Conservation (phyloP, 2,329 filamentous ascomycete species). For the Hymenoscyphus fraxineus region DNA sequence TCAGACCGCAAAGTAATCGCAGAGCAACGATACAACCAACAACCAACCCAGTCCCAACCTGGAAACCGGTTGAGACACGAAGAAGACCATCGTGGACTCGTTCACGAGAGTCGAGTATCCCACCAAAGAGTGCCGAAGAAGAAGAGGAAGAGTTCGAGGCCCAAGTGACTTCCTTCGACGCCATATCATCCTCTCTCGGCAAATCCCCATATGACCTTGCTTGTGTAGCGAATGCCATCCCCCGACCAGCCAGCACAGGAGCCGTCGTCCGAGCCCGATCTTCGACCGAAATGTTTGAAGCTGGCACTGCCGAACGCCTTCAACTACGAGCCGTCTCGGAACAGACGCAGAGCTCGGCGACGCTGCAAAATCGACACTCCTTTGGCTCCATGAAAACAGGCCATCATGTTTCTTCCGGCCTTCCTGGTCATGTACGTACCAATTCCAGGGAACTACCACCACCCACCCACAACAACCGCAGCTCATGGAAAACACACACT, state of each 20-base stretch:
- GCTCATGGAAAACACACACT: slow-evolving; percentile 3
- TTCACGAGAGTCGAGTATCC: slow-evolving; percentile 9
- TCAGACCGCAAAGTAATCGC: slow-evolving; percentile 15
- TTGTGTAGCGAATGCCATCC: slow-evolving; percentile 14
- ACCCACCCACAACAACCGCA: slow-evolving; percentile 14
- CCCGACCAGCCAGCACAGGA: slow-evolving; percentile 4
- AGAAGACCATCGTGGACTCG: slow-evolving; percentile 10
- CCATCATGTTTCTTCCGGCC: slow-evolving; percentile 10
- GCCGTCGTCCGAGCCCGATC: slow-evolving; percentile 21
- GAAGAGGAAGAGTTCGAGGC: slow-evolving; percentile 26
- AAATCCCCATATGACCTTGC: slow-evolving; percentile 28
- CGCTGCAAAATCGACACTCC: slow-evolving; percentile 12
- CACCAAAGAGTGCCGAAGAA: slow-evolving; percentile 1
- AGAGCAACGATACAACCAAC: slow-evolving; percentile 18
- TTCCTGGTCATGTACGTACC: slow-evolving; percentile 5
- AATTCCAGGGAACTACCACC: slow-evolving; percentile 15
- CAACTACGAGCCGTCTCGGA: slow-evolving; percentile 10
- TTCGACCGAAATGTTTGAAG: slow-evolving; percentile 26
- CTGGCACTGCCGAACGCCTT: slow-evolving; percentile 21
- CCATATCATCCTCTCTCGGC: slow-evolving; percentile 24
- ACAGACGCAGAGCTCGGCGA: slow-evolving; percentile 8
- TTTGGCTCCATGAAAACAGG: slow-evolving; percentile 18
- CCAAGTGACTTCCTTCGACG: slow-evolving; percentile 25
- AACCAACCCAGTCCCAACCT: slow-evolving; percentile 7
- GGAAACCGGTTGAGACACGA: slow-evolving; percentile 8